These are phyloP conservation scores for Alternaria sp. DNA, from an alignment of 2,329 filamentous ascomycete species.

Conservation along the genomic window DNA sequence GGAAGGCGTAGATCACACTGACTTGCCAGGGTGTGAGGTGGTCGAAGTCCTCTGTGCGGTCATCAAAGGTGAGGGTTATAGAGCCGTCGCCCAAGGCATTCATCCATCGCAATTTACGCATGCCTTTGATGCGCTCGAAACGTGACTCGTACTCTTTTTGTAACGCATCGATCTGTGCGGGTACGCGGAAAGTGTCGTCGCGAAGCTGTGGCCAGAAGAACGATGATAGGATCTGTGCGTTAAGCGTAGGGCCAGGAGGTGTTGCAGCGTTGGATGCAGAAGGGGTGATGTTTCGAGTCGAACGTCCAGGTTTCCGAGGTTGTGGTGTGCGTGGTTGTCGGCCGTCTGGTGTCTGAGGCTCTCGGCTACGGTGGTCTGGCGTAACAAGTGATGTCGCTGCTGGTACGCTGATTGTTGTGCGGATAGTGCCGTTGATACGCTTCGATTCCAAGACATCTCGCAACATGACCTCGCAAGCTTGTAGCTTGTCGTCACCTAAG, in stretches of 20 bases:
- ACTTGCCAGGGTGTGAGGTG: slow-evolving; percentile 87
- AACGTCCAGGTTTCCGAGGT: slow-evolving; percentile 27
- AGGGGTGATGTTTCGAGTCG: slow-evolving; percentile 14
- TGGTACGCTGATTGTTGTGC: slow-evolving; percentile 22
- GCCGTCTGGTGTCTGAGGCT: slow-evolving; percentile 28
- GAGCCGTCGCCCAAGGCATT: slow-evolving; percentile 80
- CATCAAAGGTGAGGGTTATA: slow-evolving; percentile 81
- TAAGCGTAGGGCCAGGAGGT: slow-evolving; percentile 57
- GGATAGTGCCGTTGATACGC: slow-evolving; percentile 67
- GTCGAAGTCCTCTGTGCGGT: slow-evolving; percentile 75
- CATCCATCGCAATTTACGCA: slow-evolving; percentile 87
- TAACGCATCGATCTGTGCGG: slow-evolving; percentile 62
- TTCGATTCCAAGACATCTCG: slow-evolving; percentile 87
- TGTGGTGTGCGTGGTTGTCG: slow-evolving; percentile 32
- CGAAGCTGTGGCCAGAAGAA: slow-evolving; percentile 91
- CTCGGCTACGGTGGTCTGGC: slow-evolving; percentile 22
- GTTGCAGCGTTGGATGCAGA: slow-evolving; percentile 18
- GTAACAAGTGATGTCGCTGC: slow-evolving; percentile 17
- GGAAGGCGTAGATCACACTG: slow-evolving; percentile 84
- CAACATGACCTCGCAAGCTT: slow-evolving; percentile 97
- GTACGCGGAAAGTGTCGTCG: slow-evolving; percentile 71
- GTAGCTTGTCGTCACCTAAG: slow-evolving; percentile 83
- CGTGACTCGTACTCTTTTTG: slow-evolving; percentile 75
- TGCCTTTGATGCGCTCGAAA: slow-evolving; percentile 81
- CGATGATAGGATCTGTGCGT: slow-evolving; percentile 86